These are phyloP conservation scores for Verticillium alfalfae DNA, from an alignment of 2,329 filamentous ascomycete genomes.

Conservation along the genomic window DNA sequence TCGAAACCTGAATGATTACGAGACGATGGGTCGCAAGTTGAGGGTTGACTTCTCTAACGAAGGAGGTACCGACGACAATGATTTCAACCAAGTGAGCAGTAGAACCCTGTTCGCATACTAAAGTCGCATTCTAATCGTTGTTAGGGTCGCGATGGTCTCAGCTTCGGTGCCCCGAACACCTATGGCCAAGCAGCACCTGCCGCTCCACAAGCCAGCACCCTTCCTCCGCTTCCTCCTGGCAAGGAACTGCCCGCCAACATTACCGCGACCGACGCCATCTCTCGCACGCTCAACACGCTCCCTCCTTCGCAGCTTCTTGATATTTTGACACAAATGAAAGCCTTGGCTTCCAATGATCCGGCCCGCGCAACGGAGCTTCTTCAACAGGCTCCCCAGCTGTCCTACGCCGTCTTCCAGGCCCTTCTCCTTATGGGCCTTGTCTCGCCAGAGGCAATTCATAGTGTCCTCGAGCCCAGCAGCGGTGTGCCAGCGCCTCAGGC, in stretches of 20 bases:
- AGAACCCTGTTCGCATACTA: neutral
- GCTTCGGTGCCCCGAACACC: conserved; percentile 20
- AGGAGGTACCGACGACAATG: conserved; percentile 64
- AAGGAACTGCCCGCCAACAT: conserved; percentile 78
- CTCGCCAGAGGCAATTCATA: conserved; percentile 74
- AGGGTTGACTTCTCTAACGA: conserved; percentile 96
- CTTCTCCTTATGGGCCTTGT: conserved; percentile 90
- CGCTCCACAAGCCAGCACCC: conserved; percentile 36
- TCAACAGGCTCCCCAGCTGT: conserved; percentile 82
- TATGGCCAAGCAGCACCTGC: conserved; percentile 22
- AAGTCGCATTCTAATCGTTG: neutral
- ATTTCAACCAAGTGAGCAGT: conserved; percentile 11
- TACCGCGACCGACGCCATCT: conserved; percentile 85
- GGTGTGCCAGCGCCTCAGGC: conserved; percentile 14
- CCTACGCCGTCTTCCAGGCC: conserved; percentile 92
- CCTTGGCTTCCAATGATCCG: conserved; percentile 75
- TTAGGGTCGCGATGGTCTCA: conserved; percentile 7
- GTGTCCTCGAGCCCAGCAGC: conserved; percentile 59
- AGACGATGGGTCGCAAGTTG: conserved; percentile 90
- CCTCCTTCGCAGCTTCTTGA: conserved; percentile 87
- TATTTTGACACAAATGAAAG: conserved; percentile 91
- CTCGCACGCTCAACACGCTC: conserved; percentile 79
- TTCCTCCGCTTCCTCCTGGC: conserved; percentile 80
- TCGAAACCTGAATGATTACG: conserved; percentile 89
- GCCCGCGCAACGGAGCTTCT: conserved; percentile 80